Base-by-base conservation (phyloP, 1,284 basidiomycete genomes). In the Schizophyllum commune region DNA sequence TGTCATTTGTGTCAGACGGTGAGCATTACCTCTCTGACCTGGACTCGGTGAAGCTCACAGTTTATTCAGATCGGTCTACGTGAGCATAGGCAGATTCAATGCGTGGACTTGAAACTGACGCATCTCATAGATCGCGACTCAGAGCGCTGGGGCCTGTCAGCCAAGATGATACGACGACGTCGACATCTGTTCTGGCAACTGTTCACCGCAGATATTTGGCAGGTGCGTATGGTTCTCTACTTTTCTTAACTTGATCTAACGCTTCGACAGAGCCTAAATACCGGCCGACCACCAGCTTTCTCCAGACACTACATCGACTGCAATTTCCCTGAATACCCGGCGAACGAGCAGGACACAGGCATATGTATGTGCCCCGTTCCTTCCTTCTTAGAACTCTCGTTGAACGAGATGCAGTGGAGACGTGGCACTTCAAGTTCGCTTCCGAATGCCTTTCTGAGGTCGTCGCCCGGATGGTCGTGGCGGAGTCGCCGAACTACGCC, bases 361-460 rank as follows among this genome's bases (percentile, higher is more conserved):
- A 67, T 65, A 60, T 68, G 59, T 56, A 58, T 58, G 60, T 68
- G 34, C 56, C 20, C 39, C 57, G 22, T 34, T 51, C 55, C 59
- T 54, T 52, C 53, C n/a, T 61, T 47, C 61, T 20, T 54, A 65
- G 21, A 1, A 22, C 55, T 33, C 34, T 20, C 59, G 20, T 58
- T 58, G 54, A 21, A 54, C 51, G 32, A 47, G 39, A 47, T 63
- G 15, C 61, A 88, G 86, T 83, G 64, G 78, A 80, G 59, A 72
- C 77, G 3, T 89, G 84, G 85, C 75, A 77, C 59, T 84, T 81
- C 68, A 81, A 81, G 5, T 91, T 90, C 66, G 81, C 85, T 0
- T 72, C 77, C 2, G 84, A 89, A 65, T 84, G 83, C 64, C 81
- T 88, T 2, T 79, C 86, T 0, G 83, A 87, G 19, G 84, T 90